Evolutionary conservation across 2,329 filamentous ascomycete genomes (phyloP).

Genomic region (Coniochaeta prunicola): DNA sequence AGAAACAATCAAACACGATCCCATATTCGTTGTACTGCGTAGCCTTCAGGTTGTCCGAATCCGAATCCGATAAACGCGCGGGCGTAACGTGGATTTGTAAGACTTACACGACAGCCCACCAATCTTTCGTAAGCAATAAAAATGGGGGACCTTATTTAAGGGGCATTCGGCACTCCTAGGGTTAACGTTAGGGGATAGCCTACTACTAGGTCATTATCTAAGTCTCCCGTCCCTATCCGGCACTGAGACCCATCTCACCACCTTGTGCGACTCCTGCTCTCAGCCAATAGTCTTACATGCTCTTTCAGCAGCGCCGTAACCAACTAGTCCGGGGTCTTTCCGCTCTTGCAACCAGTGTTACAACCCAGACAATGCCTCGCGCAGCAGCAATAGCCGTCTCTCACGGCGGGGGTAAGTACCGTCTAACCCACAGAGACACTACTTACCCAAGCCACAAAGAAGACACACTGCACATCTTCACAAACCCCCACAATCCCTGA

Average conservation of each 20-base stretch:
- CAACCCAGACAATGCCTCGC: constrained; percentile 25
- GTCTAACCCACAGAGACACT: too few species aligned
- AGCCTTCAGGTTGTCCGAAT: too few species aligned
- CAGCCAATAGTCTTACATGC: not conserved
- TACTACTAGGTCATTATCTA: too few species aligned
- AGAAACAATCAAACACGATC: too few species aligned
- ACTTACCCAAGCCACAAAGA: too few species aligned
- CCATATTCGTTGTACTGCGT: too few species aligned
- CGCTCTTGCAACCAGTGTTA: not conserved
- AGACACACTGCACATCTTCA: not conserved
- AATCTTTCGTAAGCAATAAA: not conserved
- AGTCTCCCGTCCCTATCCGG: not conserved
- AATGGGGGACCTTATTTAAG: too few species aligned
- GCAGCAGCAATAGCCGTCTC: constrained; percentile 39
- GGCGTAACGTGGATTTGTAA: too few species aligned
- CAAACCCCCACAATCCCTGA: not conserved
- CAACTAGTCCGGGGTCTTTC: not conserved
- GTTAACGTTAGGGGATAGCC: not conserved
- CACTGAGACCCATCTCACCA: not conserved
- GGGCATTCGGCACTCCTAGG: too few species aligned
- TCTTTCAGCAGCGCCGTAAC: not conserved
- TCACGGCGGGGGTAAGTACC: constrained; percentile 30
- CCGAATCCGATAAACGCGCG: too few species aligned
- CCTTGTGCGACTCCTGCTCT: not conserved
- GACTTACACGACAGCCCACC: too few species aligned